phyloP scores from a whole-genome alignment of 2,329 filamentous ascomycete genomes.

The Cylindrodendrum hubeiense region DNA sequence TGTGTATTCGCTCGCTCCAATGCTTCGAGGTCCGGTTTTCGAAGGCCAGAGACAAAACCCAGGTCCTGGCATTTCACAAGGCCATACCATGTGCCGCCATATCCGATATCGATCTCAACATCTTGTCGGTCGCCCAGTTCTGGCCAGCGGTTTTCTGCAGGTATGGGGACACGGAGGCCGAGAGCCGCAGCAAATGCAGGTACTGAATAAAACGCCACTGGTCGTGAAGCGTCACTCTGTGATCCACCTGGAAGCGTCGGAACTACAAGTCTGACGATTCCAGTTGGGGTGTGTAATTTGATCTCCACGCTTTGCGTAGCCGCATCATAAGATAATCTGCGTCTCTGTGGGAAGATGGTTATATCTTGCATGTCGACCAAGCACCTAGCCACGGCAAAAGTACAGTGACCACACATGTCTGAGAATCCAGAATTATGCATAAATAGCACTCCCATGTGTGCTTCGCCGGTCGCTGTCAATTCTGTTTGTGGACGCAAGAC shows the following conservation, averaged over 20 bases:
- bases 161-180: neutral
- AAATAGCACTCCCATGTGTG: slow-evolving; percentile 19
- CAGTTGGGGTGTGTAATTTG: slow-evolving; percentile 9
- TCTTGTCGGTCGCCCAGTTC: slow-evolving; percentile 4
- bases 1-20: neutral
- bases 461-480: slow-evolving; percentile 2
- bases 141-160: slow-evolving; percentile 1
- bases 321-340: neutral
- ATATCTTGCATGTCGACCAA: slow-evolving; percentile 11
- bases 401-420: slow-evolving; percentile 21
- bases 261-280: neutral
- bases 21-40: neutral
- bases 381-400: slow-evolving; percentile 2
- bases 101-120: neutral
- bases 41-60: neutral
- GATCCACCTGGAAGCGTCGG: neutral
- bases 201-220: slow-evolving; percentile 5
- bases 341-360: neutral
- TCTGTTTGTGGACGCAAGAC: slow-evolving; percentile 8
- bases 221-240: slow-evolving; percentile 1
- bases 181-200: slow-evolving; percentile 4
- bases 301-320: neutral
- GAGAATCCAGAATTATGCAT: slow-evolving; percentile 12
- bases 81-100: neutral
- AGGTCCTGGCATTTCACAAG: neutral